Conservation (phyloP, 805 yeast genomes). For the Ascoidea tarda region DNA sequence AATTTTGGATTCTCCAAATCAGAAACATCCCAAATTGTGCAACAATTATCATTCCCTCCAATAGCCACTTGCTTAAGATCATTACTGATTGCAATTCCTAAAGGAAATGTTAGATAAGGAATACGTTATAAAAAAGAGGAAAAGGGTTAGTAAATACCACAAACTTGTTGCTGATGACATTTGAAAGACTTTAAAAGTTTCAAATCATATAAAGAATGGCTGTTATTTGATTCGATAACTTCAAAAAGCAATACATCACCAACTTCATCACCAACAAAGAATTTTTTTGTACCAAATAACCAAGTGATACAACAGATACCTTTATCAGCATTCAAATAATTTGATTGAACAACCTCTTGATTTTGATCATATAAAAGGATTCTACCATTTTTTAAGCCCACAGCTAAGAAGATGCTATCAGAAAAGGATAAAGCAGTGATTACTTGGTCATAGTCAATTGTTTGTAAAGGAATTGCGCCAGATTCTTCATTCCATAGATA, state of each 20-base stretch:
- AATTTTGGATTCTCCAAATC: constrained; percentile 26
- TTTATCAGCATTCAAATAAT: constrained; percentile 17
- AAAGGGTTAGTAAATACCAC: constrained; percentile 25
- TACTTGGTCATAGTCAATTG: constrained; percentile 19
- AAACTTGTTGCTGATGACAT: constrained; percentile 43
- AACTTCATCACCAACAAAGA: constrained; percentile 50
- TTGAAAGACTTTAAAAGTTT: constrained; percentile 20
- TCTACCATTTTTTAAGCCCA: constrained; percentile 47
- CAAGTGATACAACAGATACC: constrained; percentile 49
- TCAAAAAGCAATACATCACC: constrained; percentile 42
- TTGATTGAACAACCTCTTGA: constrained; percentile 5
- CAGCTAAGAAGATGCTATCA: constrained; percentile 27
- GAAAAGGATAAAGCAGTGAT: constrained; percentile 50
- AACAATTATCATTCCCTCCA: constrained; percentile 77
- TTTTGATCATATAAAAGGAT: constrained; percentile 30
- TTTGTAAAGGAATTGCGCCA: constrained; percentile 30
- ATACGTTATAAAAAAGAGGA: not conserved
- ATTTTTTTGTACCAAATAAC: constrained; percentile 28
- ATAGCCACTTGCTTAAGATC: constrained; percentile 48
- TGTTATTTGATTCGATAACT: constrained; percentile 7
- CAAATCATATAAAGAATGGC: constrained; percentile 10
- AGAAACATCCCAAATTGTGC: constrained; percentile 61
- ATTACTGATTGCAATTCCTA: constrained; percentile 45
- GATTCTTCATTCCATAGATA: constrained; percentile 47
- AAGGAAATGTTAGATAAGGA: not conserved